A percentile compares a stretch with the other conserved stretches of the same genome.
Conservation (phyloP, 2,329 filamentous ascomycete genomes). For the Calonectria hawksworthii region DNA sequence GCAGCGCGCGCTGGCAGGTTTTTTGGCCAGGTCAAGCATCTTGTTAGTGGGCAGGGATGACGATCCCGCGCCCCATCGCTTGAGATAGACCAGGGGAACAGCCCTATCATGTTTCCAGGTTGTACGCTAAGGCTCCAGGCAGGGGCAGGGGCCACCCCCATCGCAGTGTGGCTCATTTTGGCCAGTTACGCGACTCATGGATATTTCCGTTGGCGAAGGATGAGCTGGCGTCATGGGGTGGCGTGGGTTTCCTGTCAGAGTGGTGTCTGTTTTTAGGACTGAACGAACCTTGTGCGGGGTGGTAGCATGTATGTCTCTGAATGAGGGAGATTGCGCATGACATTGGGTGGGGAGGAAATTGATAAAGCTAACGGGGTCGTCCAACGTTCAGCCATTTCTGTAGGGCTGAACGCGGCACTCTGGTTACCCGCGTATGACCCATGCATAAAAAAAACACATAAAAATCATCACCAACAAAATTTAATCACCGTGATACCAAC, state of each 20-base stretch:
- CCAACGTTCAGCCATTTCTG: not conserved
- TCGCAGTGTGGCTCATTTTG: not conserved
- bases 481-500: not conserved
- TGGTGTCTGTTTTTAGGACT: not conserved
- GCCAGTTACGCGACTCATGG: not conserved
- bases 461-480: not conserved
- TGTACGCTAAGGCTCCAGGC: not conserved
- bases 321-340: not conserved
- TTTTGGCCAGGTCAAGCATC: not conserved
- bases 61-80: not conserved
- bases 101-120: not conserved
- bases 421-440: not conserved
- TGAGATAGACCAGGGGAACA: not conserved
- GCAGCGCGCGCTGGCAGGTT: not conserved
- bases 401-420: not conserved
- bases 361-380: not conserved
- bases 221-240: not conserved
- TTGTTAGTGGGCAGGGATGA: not conserved
- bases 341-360: not conserved
- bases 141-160: not conserved
- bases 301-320: not conserved
- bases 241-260: no score
- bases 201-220: not conserved
- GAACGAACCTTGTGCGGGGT: not conserved
- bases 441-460: not conserved